phyloP scores from a whole-genome alignment of 345 rosid genomes.

The Salix koriyanagi region DNA sequence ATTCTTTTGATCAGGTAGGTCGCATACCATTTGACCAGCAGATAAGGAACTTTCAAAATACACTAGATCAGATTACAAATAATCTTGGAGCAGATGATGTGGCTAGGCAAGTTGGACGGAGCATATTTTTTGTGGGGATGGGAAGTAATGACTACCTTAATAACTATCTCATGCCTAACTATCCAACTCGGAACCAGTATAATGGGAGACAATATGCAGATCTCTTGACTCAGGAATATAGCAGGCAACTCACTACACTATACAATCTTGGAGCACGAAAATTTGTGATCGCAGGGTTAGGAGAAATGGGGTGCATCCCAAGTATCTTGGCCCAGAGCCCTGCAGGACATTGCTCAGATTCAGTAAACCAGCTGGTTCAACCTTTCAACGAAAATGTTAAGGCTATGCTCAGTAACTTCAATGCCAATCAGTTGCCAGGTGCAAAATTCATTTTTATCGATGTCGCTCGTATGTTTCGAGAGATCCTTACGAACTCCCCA shows the following conservation, averaged over 20 bases:
- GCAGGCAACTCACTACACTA: constrained; percentile 51
- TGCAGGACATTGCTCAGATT: constrained; percentile 65
- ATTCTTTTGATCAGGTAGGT: constrained; percentile 50
- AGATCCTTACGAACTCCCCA: constrained; percentile 45
- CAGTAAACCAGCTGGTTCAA: constrained; percentile 63
- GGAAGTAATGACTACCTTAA: constrained; percentile 97
- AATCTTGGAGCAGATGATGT: constrained; percentile 56
- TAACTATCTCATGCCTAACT: constrained; percentile 95
- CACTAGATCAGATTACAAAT: constrained; percentile 60
- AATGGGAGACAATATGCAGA: constrained; percentile 68
- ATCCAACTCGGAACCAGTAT: constrained; percentile 60
- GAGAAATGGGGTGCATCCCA: constrained; percentile 94
- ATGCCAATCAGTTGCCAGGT: constrained; percentile 51
- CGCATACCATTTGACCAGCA: constrained; percentile 85
- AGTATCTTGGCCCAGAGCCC: constrained; percentile 82
- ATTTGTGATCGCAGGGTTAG: constrained; percentile 73
- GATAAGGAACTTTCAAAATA: constrained; percentile 69
- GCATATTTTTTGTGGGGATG: constrained; percentile 88
- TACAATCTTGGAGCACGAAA: constrained; percentile 87
- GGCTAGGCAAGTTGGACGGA: constrained; percentile 41
- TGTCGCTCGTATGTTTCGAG: constrained; percentile 53
- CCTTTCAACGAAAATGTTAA: constrained; percentile 83
- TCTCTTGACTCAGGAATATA: constrained; percentile 65
- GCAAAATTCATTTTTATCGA: constrained; percentile 62
- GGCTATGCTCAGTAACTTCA: constrained; percentile 65